A percentile compares a stretch with the other conserved stretches of the same genome.
These are phyloP conservation scores for Daucus carota DNA, from an alignment of 129 eudicot species.

Conservation along the genomic window DH1_v3.0 NC_030384.2:37229501-37230000, in stretches of 20 bases:
- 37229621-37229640: conserved; percentile 11
- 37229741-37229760: conserved; percentile 11
- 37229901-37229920: conserved; percentile 99
- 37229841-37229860: conserved; percentile 96
- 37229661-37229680: conserved; percentile 94
- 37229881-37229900: conserved; percentile 91
- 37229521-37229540: not conserved
- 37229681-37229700: conserved; percentile 99
- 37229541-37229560: not conserved
- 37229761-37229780: not conserved
- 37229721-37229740: conserved; percentile 96
- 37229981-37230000: not conserved
- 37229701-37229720: conserved; percentile 97
- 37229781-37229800: not conserved
- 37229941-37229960: conserved; percentile 8
- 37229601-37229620: not conserved
- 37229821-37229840: conserved; percentile 99
- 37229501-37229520: not conserved
- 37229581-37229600: not conserved
- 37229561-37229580: not conserved
- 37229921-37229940: conserved; percentile 99
- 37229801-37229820: conserved; percentile 24
- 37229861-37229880: conserved; percentile 60
- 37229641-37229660: conserved; percentile 94
- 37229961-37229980: not conserved